These are phyloP conservation scores for Alternaria ethzedia DNA, from an alignment of 2,329 filamentous ascomycete species.

Conservation along the genomic window DNA sequence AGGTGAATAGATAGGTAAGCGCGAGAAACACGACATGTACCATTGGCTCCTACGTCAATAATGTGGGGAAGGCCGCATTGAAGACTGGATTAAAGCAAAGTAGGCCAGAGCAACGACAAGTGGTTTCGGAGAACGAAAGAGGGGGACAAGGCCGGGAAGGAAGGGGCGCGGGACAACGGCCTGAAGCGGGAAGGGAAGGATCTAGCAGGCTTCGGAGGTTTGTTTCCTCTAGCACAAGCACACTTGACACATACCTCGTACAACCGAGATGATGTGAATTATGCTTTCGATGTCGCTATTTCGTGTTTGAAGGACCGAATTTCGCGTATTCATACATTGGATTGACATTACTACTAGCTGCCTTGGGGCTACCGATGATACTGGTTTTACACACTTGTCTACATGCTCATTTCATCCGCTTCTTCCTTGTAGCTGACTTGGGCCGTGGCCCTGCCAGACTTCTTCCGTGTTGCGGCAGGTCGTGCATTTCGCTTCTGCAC, in stretches of 20 bases:
- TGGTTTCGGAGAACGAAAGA: background rate
- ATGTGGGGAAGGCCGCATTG: background rate
- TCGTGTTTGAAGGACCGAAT: conserved; percentile 9
- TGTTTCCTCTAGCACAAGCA: conserved; percentile 6
- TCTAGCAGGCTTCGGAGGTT: conserved; percentile 19
- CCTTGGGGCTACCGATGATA: background rate
- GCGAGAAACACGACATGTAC: conserved; percentile 1
- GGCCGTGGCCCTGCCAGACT: conserved; percentile 32
- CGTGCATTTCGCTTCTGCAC: conserved; percentile 32
- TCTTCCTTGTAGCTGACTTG: conserved; percentile 46
- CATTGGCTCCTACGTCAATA: background rate
- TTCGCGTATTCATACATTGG: background rate
- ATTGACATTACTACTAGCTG: background rate
- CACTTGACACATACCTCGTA: background rate
- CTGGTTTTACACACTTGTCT: background rate
- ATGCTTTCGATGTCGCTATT: background rate
- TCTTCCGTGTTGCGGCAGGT: conserved; percentile 31
- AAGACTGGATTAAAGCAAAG: background rate
- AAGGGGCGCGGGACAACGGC: conserved; percentile 15
- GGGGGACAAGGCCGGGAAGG: background rate
- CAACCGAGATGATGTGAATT: background rate
- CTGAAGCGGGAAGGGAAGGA: conserved; percentile 25
- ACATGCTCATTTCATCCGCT: conserved; percentile 35
- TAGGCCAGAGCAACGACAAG: background rate
- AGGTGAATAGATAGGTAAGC: conserved; percentile 19